Evolutionary conservation across 192 early-diverging fungal species (phyloP), one percentile per base, ranked within the genome.

Genomic region (Ramicandelaber brevisporus): DNA sequence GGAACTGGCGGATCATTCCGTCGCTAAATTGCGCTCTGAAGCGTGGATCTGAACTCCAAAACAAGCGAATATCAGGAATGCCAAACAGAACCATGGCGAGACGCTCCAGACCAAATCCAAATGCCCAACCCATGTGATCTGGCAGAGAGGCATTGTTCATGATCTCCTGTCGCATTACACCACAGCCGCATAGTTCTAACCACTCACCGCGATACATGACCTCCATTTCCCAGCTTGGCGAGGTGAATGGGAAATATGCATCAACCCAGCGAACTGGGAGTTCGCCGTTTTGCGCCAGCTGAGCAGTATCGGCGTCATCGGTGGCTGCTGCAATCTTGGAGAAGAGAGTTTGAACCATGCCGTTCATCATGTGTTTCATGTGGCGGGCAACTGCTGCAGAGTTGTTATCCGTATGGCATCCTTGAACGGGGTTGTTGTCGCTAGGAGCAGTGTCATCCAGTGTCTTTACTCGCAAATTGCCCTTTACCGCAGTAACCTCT

Each of bases 161-260:
- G 26, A 97, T 74, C 19, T 53, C 36, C 49, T 97, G 92, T 29
- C 70, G 57, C 37, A 87, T 78, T 14, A 97, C 67, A 18, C 92
- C 92, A 53, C 81, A 89, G 4, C 92, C 92, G 15, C 71, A 61
- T 9, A 98, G 63, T 41, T 93, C 85, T 2, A 93, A 63, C 87
- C 92, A 98, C 22, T 84, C 67, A 29, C 80, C 87, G 25, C 75
- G 66, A 59, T 81, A 90, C 29, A 71, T 43, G 19, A 97, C 78
- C 43, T 97, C 92, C 57, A 97, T 78, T 47, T 97, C 92, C 75
- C 78, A 97, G 48, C 75, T 80, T 1, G 92, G 92, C 25, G 65
- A 71, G 13, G 92, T 97, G 50, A 92, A 92, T 1, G 92, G 92
- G 47, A 97, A 97, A 27, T 69, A 77, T 3, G 67, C 84, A 20